Evolutionary conservation across 2,329 filamentous ascomycete species (phyloP), one percentile per base, ranked within the genome.

Genomic region (Hymenoscyphus occultus): DNA sequence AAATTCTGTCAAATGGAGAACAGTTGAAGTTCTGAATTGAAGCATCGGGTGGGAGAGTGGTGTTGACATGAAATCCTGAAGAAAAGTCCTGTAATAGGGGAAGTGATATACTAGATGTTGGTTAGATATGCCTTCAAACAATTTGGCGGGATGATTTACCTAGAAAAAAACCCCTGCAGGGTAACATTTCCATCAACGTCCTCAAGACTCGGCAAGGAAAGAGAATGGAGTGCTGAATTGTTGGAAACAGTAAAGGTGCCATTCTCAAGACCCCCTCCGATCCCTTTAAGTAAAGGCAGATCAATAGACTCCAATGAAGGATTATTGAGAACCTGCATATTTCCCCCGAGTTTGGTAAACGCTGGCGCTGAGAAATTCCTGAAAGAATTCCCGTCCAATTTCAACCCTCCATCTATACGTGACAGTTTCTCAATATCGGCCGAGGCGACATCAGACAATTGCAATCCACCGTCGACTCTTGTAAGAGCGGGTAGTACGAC

Each of bases 321-420:
- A 39, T 66, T 66, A 42, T 64, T 61, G 14, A 16, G 13, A 14
- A 66, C 45, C 22, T 62, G n/a, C 5, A 67, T 16, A 48, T 57
- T 35, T 13, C 65, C 65, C 12, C 51, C 65, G 56, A 67, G 62
- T 12, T 19, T 48, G 4, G 54, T 65, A 0, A 67, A 39, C 4
- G 39, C 56, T 14, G 65, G 60, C 3, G 60, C 57, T 28, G 60
- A 31, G 58, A 67, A 63, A 12, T 14, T 35, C 13, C 60, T 14
- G 35, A 67, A 59, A 5, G 48, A 22, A 51, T 67, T 67, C 6
- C 39, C 48, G 6, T 57, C 12, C 22, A 67, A 12, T 1, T 28
- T 45, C 16, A 67, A 6, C 42, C n/a, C 58, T 39, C 19, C 60
- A 19, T 39, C 57, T 22, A 61, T 56, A 14, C 32, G 48, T 1